Evolutionary conservation across 495 filamentous ascomycete species (phyloP), one percentile per base, ranked within the genome.

Genomic region (Penicillium steckii): DNA sequence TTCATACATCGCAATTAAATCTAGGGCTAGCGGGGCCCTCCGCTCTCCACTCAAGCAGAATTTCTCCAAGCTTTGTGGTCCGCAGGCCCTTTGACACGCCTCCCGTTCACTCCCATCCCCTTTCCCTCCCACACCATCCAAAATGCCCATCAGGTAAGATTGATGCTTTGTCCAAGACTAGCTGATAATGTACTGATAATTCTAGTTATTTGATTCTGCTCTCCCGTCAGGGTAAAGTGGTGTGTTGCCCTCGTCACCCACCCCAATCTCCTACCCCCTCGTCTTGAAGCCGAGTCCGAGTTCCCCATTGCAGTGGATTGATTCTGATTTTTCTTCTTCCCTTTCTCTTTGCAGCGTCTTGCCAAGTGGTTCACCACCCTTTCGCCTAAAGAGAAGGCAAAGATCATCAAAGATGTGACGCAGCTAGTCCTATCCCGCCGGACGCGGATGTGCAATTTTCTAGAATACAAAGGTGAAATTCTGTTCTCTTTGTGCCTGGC

Each of bases 321-420:
- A 54, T 52, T 44, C 55, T 41, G 38, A 41, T 19, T 79, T 52
- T 75, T 53, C 56, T 42, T 38, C 44, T 52, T 46, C 79, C 52
- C 75, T 53, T 57, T 40, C 38, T 46, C 52, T 45, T 40, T 50
- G 30, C 70, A 98, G 95, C 91, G 94, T 58, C 84, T 99, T 45
- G 94, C 94, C 55, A 99, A 99, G 79, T 99, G 94, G 95, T 99
- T 97, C 78, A 96, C 93, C 37, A 99, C 94, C 32, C 81, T 97
- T 59, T 95, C 93, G 27, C 94, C 94, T 48, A 97, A 89, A 77
- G 94, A 99, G 69, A 99, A 97, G 77, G 91, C 93, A 69, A 99
- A 99, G 80, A 96, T 97, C 66, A 88, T 99, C 81, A 97, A 97
- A 73, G 95, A 99, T 82, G 94, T 97, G 68, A 92, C 94, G 56